These are phyloP conservation scores for Paracoccidioides lutzii DNA, from an alignment of 2,329 filamentous ascomycete species.

Conservation along the genomic window DNA sequence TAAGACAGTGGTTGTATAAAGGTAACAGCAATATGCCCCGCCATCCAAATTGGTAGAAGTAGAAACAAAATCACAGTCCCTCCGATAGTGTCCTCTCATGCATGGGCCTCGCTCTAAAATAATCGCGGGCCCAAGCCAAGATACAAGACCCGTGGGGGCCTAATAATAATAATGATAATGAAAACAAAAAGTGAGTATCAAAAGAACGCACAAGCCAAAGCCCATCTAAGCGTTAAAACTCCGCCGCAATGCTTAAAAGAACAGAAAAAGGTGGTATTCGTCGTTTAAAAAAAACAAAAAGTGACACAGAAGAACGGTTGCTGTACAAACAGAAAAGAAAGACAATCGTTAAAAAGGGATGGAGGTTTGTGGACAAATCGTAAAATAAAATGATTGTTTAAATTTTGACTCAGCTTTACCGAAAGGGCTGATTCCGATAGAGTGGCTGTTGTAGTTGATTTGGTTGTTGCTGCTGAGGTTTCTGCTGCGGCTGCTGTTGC, in stretches of 20 bases:
- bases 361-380: neutral
- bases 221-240: neutral
- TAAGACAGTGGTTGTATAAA: too few species aligned
- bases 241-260: neutral
- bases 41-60: too few species aligned
- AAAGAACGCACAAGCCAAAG: neutral
- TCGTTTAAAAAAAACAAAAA: neutral
- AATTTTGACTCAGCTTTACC: neutral
- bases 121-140: too few species aligned
- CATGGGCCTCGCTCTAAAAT: too few species aligned
- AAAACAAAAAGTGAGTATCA: neutral
- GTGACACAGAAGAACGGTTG: neutral
- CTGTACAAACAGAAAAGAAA: neutral
- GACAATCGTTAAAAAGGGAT: neutral
- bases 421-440: neutral
- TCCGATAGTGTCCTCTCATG: too few species aligned
- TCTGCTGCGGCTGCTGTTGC: neutral
- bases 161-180: too few species aligned
- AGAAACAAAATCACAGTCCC: too few species aligned
- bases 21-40: too few species aligned
- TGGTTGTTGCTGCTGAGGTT: neutral
- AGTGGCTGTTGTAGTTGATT: too few species aligned
- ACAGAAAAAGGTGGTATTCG: neutral
- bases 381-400: neutral
- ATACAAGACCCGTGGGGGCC: too few species aligned